Percentiles rank a stretch among this genome's conserved stretches.
phyloP scores from a whole-genome alignment of 2,329 filamentous ascomycete species.

The Colletotrichum destructivum region DNA sequence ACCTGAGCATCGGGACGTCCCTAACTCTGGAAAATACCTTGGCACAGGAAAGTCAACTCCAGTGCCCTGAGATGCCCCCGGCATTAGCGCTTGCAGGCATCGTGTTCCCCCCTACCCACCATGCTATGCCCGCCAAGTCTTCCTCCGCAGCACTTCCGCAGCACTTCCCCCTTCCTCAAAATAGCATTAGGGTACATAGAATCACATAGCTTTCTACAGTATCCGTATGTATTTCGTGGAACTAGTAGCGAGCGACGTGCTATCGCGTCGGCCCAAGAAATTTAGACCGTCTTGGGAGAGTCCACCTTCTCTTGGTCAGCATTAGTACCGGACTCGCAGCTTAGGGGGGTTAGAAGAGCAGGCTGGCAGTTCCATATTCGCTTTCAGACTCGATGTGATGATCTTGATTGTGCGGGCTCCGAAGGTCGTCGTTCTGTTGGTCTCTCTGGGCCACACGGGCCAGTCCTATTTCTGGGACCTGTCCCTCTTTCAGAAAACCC shows the following conservation, averaged over 20 bases:
- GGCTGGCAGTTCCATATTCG: neutral
- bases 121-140: neutral
- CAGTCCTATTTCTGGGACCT: conserved; percentile 3
- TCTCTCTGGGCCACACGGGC: neutral
- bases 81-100: conserved; percentile 19
- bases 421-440: neutral
- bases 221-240: too few species aligned
- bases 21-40: neutral
- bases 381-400: neutral
- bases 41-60: neutral
- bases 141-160: conserved; percentile 1
- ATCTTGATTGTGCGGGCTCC: neutral
- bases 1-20: too few species aligned
- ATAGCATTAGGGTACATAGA: conserved; percentile 1
- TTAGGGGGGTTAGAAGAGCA: neutral
- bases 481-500: neutral
- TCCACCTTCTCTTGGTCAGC: conserved; percentile 4
- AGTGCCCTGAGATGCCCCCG: conserved; percentile 11
- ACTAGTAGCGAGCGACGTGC: neutral
- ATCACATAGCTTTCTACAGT: too few species aligned
- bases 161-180: conserved; percentile 12
- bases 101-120: neutral
- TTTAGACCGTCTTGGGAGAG: neutral
- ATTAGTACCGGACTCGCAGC: neutral
- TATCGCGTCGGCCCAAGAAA: neutral